Percentiles rank a stretch among this genome's conserved stretches.
These are phyloP conservation scores for Geosmithia flava DNA, from an alignment of 2,329 filamentous ascomycete species.

Conservation along the genomic window DNA sequence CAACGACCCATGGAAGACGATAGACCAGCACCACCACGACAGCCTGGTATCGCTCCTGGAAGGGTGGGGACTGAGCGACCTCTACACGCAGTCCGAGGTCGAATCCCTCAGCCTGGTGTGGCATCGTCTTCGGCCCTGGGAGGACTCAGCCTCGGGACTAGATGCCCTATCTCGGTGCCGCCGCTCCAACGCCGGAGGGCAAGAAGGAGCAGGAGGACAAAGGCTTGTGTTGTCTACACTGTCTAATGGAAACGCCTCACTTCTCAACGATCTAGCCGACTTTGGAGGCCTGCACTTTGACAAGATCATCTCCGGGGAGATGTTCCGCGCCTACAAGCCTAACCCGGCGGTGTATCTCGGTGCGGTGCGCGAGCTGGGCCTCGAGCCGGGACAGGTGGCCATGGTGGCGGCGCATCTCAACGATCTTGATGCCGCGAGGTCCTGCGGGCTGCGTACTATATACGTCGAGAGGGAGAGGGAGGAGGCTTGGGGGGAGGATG, in stretches of 20 bases:
- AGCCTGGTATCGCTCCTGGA: conserved; percentile 47
- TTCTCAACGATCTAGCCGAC: conserved; percentile 53
- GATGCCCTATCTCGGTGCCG: conserved; percentile 26
- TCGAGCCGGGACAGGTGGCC: conserved; percentile 49
- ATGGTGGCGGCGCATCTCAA: conserved; percentile 67
- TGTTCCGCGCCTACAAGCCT: conserved; percentile 68
- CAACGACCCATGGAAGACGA: conserved; percentile 45
- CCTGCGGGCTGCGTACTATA: conserved; percentile 53
- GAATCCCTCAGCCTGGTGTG: conserved; percentile 53
- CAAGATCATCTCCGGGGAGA: conserved; percentile 51
- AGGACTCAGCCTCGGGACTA: conserved; percentile 47
- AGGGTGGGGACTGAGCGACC: conserved; percentile 38
- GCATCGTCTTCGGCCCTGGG: conserved; percentile 62
- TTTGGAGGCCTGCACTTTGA: conserved; percentile 50
- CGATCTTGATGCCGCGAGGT: conserved; percentile 56
- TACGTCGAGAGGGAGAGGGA: conserved; percentile 61
- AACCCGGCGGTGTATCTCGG: conserved; percentile 55
- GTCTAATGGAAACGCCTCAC: conserved; percentile 58
- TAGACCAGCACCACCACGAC: conserved; percentile 60
- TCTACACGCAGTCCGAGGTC: conserved; percentile 52
- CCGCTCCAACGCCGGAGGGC: too few relatives aligned
- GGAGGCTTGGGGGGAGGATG: conserved; percentile 44
- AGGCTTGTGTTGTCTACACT: conserved; percentile 50
- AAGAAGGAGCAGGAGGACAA: too few relatives aligned
- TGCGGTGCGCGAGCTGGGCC: conserved; percentile 44